These are phyloP conservation scores for Serendipita sp. DNA, from an alignment of 768 basidiomycete genomes.

Conservation along the genomic window DNA sequence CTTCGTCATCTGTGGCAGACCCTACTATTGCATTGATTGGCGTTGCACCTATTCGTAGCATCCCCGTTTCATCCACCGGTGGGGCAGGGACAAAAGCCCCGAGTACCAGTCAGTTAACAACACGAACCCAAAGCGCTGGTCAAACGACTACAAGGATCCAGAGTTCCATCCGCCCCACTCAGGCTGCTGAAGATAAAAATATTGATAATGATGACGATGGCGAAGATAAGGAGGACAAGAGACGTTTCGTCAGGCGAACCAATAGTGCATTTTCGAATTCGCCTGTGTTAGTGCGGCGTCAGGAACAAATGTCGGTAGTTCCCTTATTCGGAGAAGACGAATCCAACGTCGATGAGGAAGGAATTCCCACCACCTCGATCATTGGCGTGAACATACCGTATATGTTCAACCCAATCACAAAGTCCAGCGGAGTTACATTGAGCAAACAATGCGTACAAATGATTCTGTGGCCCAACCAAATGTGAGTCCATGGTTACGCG, in stretches of 20 bases:
- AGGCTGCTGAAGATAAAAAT: background rate
- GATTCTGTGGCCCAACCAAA: constrained; percentile 53
- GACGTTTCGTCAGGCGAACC: background rate
- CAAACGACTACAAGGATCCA: background rate
- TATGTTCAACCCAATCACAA: constrained; percentile 11
- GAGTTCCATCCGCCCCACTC: background rate
- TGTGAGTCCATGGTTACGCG: constrained; percentile 29
- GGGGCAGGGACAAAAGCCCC: background rate
- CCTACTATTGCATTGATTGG: background rate
- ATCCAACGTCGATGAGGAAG: background rate
- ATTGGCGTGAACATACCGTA: background rate
- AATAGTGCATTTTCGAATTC: background rate
- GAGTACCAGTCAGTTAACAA: no score
- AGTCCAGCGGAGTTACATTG: constrained; percentile 20
- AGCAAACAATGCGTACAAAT: constrained; percentile 37
- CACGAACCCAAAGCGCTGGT: background rate
- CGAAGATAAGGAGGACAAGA: background rate
- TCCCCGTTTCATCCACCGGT: background rate
- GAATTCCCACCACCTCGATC: background rate
- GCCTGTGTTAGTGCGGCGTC: background rate
- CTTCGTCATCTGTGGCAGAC: background rate
- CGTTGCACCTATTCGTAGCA: background rate
- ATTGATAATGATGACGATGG: background rate
- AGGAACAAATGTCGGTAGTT: background rate
- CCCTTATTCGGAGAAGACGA: background rate